Evolutionary conservation across 2,329 filamentous ascomycete genomes (phyloP).

Genomic region (Helotiales sp.): DNA sequence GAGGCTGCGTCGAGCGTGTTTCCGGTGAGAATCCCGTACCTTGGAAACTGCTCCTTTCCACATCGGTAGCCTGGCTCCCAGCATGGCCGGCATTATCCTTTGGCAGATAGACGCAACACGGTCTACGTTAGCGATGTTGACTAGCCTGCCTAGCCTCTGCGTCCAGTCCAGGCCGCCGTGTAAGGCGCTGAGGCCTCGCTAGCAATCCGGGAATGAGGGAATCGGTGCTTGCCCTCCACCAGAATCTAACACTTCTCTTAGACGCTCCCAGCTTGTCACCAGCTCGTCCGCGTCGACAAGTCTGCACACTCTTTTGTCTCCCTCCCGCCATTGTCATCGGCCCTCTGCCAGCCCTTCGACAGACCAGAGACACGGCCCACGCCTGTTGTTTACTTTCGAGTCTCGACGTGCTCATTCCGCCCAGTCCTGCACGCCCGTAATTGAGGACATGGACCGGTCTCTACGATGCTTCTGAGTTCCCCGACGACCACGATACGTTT

Average conservation of each 20-base stretch:
- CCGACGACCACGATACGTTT: constrained; percentile 23
- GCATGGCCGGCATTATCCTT: constrained; percentile 12
- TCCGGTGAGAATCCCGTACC: no score
- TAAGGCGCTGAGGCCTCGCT: no score
- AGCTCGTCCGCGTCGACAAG: neutral
- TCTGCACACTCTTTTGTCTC: neutral
- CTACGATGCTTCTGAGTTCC: constrained; percentile 31
- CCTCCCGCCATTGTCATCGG: neutral
- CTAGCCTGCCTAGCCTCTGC: no score
- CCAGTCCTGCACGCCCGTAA: constrained; percentile 12
- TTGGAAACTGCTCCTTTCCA: constrained; percentile 13
- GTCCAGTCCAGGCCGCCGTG: no score
- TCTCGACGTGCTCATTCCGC: neutral
- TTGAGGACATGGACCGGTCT: constrained; percentile 28
- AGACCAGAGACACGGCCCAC: neutral
- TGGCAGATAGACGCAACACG: no score
- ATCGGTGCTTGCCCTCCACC: neutral
- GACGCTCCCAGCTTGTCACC: neutral
- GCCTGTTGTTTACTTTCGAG: neutral
- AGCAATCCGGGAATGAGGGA: no score
- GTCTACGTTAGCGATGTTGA: no score
- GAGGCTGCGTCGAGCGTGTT: neutral
- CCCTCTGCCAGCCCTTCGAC: neutral
- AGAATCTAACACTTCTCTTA: no score
- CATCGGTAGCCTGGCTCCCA: constrained; percentile 5